Evolutionary conservation across 306 rosid species (phyloP), one percentile per base, ranked within the genome.

Genomic region (Myrica gale): DNA sequence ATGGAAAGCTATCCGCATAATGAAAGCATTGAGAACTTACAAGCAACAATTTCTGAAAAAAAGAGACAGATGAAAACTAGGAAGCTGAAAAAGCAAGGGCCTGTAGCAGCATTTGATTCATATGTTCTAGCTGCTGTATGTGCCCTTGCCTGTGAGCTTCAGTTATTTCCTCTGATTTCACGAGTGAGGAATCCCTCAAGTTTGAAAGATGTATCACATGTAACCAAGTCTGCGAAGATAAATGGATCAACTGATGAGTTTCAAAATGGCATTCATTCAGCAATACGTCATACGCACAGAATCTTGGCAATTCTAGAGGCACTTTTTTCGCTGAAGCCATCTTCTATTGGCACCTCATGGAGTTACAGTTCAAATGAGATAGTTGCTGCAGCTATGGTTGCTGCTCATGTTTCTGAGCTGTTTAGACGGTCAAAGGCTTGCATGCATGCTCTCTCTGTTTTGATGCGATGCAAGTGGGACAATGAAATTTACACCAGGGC

Each of bases 301-400:
- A 94, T 94, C 72, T 83, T 94, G 83, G 81, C 90, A 20, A 94
- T 94, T 85, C 78, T 94, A 81, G 98, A 94, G 89, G 98, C 98
- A 45, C 85, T 92, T 46, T 94, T 94, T 82, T 89, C 89, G 42
- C 82, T 94, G 76, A 92, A 92, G 85, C 98, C 98, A 43, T 94
- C 98, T 80, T 85, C 98, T 75, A 84, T 94, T 81, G 98, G 98
- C 52, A 92, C 98, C n/a, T 89, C 97, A 5, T 92, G 98, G 97
- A 92, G 92, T 87, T 92, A 86, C 87, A 92, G 98, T 84, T 94
- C 98, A 60, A 92, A 90, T 69, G 98, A 94, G 87, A 94, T 94
- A 78, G 96, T 94, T 79, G 98, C 98, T 60, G 98, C 98, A 80
- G 98, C 98, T n/a, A 94, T 94, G 98, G 98, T 94, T 84, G 98